These are phyloP conservation scores for Hemerocallis citrina DNA, from an alignment of 106 monocot genomes.

Conservation along the genomic window DNA sequence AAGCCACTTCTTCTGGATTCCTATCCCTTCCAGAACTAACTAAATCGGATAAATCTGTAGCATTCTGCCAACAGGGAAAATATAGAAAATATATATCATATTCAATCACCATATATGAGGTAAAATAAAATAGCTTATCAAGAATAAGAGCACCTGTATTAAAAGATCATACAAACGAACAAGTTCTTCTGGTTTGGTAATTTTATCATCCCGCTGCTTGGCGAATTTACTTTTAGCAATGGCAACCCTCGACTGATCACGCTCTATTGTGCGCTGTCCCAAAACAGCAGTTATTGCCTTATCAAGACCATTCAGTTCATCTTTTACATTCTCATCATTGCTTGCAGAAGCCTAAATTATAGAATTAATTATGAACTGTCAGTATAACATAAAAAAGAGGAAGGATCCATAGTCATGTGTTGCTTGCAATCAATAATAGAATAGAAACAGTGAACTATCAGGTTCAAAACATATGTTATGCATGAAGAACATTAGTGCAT, in stretches of 20 bases:
- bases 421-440: background rate
- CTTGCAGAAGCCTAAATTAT: constrained; percentile 68
- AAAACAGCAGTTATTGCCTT: constrained; percentile 94
- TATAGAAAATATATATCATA: background rate
- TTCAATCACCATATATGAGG: constrained; percentile 1
- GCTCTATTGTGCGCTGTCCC: constrained; percentile 93
- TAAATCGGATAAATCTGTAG: constrained; percentile 82
- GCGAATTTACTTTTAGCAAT: constrained; percentile 83
- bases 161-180: constrained; percentile 94
- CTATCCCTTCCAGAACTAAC: constrained; percentile 93
- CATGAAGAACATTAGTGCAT: background rate
- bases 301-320: constrained; percentile 96
- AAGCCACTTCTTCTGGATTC: constrained; percentile 64
- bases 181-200: constrained; percentile 94
- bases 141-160: constrained; percentile 90
- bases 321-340: constrained; percentile 84
- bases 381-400: background rate
- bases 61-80: constrained; percentile 45
- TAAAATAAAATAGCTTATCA: background rate
- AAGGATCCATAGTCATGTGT: background rate
- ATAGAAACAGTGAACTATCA: background rate
- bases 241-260: constrained; percentile 64
- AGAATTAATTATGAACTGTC: constrained; percentile 14
- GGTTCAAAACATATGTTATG: background rate
- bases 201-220: constrained; percentile 71